These are phyloP conservation scores for Torulaspora indica DNA, from an alignment of 805 yeast genomes.

Conservation along the genomic window DNA sequence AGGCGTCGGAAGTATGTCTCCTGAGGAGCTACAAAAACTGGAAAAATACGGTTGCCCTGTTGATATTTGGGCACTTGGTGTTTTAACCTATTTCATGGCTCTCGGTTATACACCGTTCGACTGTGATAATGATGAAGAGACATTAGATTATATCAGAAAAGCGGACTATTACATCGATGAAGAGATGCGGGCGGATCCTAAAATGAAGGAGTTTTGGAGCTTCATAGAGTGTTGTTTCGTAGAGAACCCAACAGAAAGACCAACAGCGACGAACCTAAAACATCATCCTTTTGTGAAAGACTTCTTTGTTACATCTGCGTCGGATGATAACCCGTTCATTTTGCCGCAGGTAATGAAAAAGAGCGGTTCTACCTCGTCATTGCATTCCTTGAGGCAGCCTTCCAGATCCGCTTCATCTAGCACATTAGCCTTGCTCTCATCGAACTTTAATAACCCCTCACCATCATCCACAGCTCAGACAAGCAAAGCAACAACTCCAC, in stretches of 20 bases:
- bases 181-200: constrained; percentile 50
- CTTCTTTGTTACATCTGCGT: constrained; percentile 19
- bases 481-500: constrained; percentile 10
- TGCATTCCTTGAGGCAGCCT: constrained; percentile 25
- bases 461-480: constrained; percentile 7
- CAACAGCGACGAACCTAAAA: constrained; percentile 43
- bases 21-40: constrained; percentile 15
- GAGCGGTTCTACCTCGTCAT: constrained; percentile 23
- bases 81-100: constrained; percentile 61
- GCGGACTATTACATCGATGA: constrained; percentile 62
- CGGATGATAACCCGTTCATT: constrained; percentile 2
- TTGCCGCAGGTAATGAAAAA: constrained; percentile 12
- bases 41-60: constrained; percentile 52
- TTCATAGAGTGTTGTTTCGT: constrained; percentile 53
- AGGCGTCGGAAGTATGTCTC: constrained; percentile 24
- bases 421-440: constrained; percentile 7
- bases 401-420: constrained; percentile 18
- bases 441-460: constrained; percentile 6
- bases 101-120: constrained; percentile 77
- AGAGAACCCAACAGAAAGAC: constrained; percentile 43
- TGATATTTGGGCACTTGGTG: constrained; percentile 77
- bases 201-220: constrained; percentile 45
- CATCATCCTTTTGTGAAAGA: constrained; percentile 41
- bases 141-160: constrained; percentile 53
- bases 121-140: constrained; percentile 64